Evolutionary conservation across 2,329 filamentous ascomycete genomes (phyloP).

Genomic region (Neurospora crassa): DNA sequence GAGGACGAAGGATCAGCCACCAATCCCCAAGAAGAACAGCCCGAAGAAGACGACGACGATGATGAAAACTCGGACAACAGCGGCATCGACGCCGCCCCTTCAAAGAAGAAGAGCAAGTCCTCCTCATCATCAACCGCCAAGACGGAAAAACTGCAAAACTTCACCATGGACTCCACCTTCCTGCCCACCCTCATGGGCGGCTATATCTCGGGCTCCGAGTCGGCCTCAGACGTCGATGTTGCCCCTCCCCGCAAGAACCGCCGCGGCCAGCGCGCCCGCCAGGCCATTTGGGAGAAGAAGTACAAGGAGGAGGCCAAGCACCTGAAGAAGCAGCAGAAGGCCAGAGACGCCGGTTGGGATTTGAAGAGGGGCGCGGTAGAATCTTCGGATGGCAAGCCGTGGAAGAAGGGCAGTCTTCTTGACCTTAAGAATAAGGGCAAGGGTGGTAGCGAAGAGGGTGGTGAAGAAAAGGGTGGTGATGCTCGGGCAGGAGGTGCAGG

Average conservation of each 20-base stretch:
- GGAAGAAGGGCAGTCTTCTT: slow-evolving; percentile 27
- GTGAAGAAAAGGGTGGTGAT: slow-evolving; percentile 2
- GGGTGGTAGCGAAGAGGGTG: slow-evolving; percentile 5
- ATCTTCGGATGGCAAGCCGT: slow-evolving; percentile 32
- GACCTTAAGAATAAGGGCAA: not conserved
- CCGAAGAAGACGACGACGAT: slow-evolving; percentile 16
- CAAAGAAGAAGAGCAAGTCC: slow-evolving; percentile 13
- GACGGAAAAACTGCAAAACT: slow-evolving; percentile 12
- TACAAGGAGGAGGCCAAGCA: slow-evolving; percentile 65
- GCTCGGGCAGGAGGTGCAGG: slow-evolving; percentile 8
- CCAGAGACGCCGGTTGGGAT: slow-evolving; percentile 46
- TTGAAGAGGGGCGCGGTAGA: slow-evolving; percentile 44
- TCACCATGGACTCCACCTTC: slow-evolving; percentile 44
- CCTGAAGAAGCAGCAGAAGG: slow-evolving; percentile 25
- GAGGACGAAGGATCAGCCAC: not conserved
- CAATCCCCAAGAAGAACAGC: not conserved
- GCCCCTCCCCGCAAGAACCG: slow-evolving; percentile 60
- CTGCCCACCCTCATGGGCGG: slow-evolving; percentile 69
- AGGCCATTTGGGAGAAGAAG: slow-evolving; percentile 73
- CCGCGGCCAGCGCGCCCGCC: slow-evolving; percentile 66
- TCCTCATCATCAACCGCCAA: slow-evolving; percentile 14
- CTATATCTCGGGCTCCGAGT: slow-evolving; percentile 69
- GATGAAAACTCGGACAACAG: slow-evolving; percentile 11
- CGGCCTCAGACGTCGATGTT: slow-evolving; percentile 56
- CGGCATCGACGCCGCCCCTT: slow-evolving; percentile 10